phyloP scores from a whole-genome alignment of 2,329 filamentous ascomycete genomes.

The Chaetothyriales sp. region DNA sequence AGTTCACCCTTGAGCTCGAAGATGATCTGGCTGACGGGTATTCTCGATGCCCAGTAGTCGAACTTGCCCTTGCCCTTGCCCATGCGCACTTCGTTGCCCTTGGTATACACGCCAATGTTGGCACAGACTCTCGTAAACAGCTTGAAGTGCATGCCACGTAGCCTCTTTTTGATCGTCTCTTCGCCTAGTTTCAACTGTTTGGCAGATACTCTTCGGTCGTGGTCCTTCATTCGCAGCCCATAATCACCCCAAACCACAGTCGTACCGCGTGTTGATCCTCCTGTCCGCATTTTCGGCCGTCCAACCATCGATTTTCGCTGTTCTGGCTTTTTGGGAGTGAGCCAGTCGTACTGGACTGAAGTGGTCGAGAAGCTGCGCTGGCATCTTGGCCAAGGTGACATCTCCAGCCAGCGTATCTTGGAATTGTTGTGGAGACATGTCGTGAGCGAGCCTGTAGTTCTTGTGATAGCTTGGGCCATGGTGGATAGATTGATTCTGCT shows the following conservation, averaged over 20 bases:
- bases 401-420: background rate
- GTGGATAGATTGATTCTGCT: background rate
- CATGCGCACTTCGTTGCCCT: slow-evolving; percentile 96
- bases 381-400: slow-evolving; percentile 29
- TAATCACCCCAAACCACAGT: slow-evolving; percentile 96
- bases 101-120: slow-evolving; percentile 88
- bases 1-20: slow-evolving; percentile 85
- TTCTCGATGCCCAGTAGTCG: slow-evolving; percentile 85
- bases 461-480: background rate
- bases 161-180: slow-evolving; percentile 75
- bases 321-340: slow-evolving; percentile 64
- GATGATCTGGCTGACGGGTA: slow-evolving; percentile 78
- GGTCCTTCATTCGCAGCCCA: slow-evolving; percentile 81
- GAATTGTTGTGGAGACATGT: background rate
- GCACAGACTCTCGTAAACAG: slow-evolving; percentile 82
- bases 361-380: slow-evolving; percentile 54
- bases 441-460: background rate
- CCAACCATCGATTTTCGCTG: slow-evolving; percentile 82
- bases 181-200: slow-evolving; percentile 78
- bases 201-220: slow-evolving; percentile 80
- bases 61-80: slow-evolving; percentile 97
- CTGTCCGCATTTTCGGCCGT: slow-evolving; percentile 71
- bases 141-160: slow-evolving; percentile 82
- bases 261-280: slow-evolving; percentile 80
- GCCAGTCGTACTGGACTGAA: slow-evolving; percentile 51